phyloP scores from a whole-genome alignment of 116 monocot species.

The Dioscorea cayenensis region DNA sequence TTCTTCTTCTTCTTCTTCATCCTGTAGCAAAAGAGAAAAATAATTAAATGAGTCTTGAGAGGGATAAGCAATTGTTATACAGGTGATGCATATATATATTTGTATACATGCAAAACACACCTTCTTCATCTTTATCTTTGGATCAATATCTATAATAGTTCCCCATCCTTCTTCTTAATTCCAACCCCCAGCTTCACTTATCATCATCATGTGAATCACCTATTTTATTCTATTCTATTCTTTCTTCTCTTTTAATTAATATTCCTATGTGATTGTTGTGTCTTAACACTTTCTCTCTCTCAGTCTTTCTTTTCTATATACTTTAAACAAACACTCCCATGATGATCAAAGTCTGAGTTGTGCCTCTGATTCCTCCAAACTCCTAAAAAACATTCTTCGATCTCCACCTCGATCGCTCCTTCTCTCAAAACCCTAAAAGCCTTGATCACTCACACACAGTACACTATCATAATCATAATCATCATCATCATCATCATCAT shows the following conservation, averaged over 20 bases:
- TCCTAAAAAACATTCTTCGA: not conserved
- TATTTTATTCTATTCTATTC: not conserved
- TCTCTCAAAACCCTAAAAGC: not conserved
- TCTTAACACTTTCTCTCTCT: not conserved
- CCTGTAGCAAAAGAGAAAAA: not conserved
- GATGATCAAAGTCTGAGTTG: not conserved
- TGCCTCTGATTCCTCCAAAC: not conserved
- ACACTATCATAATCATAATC: not conserved
- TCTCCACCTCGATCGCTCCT: not conserved
- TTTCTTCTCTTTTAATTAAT: not conserved
- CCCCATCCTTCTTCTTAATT: no score
- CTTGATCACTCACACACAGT: not conserved
- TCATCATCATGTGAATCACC: not conserved
- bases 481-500: not conserved
- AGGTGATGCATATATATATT: no score
- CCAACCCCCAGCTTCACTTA: not conserved
- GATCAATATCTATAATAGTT: no score
- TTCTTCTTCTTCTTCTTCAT: constrained; percentile 18
- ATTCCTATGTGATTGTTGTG: no score
- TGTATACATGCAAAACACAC: no score
- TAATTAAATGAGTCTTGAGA: not conserved
- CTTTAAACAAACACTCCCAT: not conserved
- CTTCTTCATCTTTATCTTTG: no score
- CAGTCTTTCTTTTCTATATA: not conserved
- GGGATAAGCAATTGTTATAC: no score